Conservation (phyloP, 441 rosid genomes). For the Mallotus japonicus region DNA sequence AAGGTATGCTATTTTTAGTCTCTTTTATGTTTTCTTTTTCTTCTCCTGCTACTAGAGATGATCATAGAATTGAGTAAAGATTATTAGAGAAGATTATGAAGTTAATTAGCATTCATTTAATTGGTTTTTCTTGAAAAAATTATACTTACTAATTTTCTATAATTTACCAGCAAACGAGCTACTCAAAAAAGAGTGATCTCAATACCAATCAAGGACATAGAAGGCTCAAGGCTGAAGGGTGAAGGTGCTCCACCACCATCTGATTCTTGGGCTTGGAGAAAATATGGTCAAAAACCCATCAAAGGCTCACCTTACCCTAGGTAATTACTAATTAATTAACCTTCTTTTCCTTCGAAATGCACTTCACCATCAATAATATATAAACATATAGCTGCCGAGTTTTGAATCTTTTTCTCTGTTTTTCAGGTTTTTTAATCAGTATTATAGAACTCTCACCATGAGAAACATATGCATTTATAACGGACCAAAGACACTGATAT, state of each 20-base stretch:
- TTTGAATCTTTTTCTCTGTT: no score
- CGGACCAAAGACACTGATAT: not conserved
- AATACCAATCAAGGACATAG: slow-evolving; percentile 77
- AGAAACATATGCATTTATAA: no score
- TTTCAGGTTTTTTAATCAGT: no score
- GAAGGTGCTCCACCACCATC: slow-evolving; percentile 73
- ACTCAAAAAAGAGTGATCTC: slow-evolving; percentile 71
- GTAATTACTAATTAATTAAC: slow-evolving; percentile 22
- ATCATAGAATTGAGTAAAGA: not conserved
- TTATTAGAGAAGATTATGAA: not conserved
- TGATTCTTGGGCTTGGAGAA: slow-evolving; percentile 99
- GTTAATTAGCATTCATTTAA: not conserved
- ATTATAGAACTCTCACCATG: no score
- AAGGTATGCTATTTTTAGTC: slow-evolving; percentile 36
- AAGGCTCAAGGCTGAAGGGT: slow-evolving; percentile 67
- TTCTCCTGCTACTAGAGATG: not conserved
- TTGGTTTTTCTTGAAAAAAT: not conserved
- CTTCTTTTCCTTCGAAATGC: not conserved
- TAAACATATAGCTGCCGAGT: not conserved
- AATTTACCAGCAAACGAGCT: slow-evolving; percentile 48
- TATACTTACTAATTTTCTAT: not conserved
- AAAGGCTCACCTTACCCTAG: slow-evolving; percentile 97
- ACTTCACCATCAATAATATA: not conserved
- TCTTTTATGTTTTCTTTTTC: not conserved
- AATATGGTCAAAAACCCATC: slow-evolving; percentile 98